Base-by-base conservation (phyloP, 2,329 filamentous ascomycete species). In the Colletotrichum horii region DNA sequence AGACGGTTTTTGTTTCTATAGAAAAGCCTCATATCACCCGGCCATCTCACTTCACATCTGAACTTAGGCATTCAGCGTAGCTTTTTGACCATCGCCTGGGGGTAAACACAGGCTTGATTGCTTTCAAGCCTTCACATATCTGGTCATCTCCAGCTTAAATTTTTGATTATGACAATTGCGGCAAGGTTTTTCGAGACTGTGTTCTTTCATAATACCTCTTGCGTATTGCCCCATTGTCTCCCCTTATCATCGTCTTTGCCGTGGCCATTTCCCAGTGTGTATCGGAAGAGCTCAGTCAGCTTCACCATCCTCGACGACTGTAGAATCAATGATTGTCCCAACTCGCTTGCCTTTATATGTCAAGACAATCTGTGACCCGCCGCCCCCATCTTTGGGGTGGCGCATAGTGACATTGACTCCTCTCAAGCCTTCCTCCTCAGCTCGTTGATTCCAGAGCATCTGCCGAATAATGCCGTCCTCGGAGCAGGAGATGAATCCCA, bases 361-460 rank as follows among this genome's bases (percentile, higher is more conserved):
- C 78, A 93, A 81, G 19, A 90, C 83, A 36, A 92, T 79, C 75
- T 87, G 84, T 60, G 83, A 82, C 62, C 84, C 81, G 8, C 79
- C 79, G 4, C 81, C 79, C 2, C 76, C 78, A n/a, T 73, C 79
- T 8, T 76, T 75, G 34, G 77, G 80, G 79, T 90, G 87, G 77
- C 84, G 87, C 70, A 88, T 83, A 3, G 84, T 85, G 19, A 93
- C 89, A 1, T 88, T 88, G 28, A 93, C 76, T 0, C 92, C 93
- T 64, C 91, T 89, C 56, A 96, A 82, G 2, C 93, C 93, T 66
- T 88, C 86, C 70, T 92, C 87, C 70, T 90, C 90, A 3, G 93
- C 94, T 60, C 84, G 87, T 43, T 84, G 83, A 81, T 96, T 96
- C 94, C 94, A 96, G 6, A 95, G 78, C 83, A 96, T 90, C 84